These are phyloP conservation scores for Theobroma grandiflorum DNA, from an alignment of 441 rosid species.

Conservation along the genomic window DNA sequence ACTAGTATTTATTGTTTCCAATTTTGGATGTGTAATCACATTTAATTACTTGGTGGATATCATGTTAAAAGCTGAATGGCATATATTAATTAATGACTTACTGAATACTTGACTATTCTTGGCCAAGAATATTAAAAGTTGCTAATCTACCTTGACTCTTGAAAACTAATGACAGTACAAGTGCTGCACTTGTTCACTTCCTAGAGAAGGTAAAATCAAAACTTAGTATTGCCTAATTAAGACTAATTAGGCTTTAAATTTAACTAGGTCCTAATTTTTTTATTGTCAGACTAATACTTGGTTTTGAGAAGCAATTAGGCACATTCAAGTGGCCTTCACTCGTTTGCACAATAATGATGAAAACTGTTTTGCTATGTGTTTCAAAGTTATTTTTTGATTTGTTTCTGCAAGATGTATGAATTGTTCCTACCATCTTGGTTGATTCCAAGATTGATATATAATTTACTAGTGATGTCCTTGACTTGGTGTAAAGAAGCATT, in stretches of 20 bases:
- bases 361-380: neutral
- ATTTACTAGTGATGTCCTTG: neutral
- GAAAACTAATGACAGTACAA: neutral
- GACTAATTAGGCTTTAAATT: neutral
- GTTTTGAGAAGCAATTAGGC: neutral
- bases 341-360: neutral
- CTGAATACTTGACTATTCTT: neutral
- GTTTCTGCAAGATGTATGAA: neutral
- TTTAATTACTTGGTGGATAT: neutral
- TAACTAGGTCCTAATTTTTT: neutral
- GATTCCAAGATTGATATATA: neutral
- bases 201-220: neutral
- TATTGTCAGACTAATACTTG: neutral
- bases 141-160: neutral
- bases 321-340: neutral
- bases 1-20: neutral
- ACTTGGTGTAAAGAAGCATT: neutral
- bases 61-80: no score
- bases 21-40: neutral
- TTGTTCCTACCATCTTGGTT: neutral
- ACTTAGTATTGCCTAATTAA: neutral
- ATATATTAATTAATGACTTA: neutral
- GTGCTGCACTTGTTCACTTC: neutral
- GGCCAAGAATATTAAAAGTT: constrained; percentile 1
- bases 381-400: neutral